phyloP scores from a whole-genome alignment of 2,329 filamentous ascomycete species.

The Rhynchosporium secalis region DNA sequence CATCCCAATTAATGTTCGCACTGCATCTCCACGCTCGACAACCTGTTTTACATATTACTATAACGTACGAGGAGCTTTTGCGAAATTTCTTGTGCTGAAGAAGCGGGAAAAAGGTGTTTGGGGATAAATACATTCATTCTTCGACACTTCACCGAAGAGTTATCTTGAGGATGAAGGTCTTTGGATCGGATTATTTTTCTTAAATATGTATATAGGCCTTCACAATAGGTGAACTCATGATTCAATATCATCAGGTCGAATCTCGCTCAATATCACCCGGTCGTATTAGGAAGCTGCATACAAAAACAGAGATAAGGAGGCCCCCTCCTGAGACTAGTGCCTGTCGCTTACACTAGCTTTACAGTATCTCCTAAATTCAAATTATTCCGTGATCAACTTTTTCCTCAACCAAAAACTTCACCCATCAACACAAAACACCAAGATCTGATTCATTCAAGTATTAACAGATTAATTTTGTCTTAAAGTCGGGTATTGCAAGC shows the following conservation, averaged over 20 bases:
- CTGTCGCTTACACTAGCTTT: slow-evolving; percentile 3
- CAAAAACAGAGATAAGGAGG: slow-evolving; percentile 1
- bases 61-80: no score
- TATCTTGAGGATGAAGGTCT: background rate
- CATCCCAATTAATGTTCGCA: background rate
- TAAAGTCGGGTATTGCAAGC: background rate
- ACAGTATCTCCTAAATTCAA: background rate
- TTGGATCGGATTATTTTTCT: background rate
- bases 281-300: slow-evolving; percentile 3
- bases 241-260: background rate
- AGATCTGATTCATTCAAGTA: background rate
- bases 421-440: background rate
- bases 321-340: background rate
- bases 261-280: background rate
- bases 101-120: no score
- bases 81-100: no score
- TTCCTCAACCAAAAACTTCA: background rate
- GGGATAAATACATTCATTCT: no score
- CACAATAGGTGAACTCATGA: background rate
- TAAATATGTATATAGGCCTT: background rate
- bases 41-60: no score
- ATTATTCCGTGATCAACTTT: background rate
- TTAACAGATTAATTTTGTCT: background rate
- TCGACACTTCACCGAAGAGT: no score
- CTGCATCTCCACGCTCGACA: no score